These are phyloP conservation scores for Rheum nobile DNA, from an alignment of 148 eudicot genomes.

Conservation along the genomic window DNA sequence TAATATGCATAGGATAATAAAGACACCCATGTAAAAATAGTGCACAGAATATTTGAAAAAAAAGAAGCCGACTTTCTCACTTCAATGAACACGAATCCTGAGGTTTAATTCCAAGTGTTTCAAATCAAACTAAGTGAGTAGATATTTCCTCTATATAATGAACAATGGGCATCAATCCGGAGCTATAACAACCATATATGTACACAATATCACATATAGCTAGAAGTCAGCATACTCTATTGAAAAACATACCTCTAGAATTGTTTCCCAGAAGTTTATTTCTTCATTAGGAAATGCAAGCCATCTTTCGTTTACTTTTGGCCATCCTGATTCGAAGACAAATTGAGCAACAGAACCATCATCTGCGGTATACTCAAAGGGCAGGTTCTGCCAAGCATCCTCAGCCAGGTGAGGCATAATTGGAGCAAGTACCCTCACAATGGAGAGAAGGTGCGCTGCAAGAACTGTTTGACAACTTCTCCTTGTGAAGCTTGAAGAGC, in stretches of 20 bases:
- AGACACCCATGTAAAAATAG: too few species aligned
- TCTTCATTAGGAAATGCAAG: conserved; percentile 67
- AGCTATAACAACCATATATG: not conserved
- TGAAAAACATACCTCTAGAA: conserved; percentile 62
- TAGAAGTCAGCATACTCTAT: not conserved
- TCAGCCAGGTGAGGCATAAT: conserved; percentile 96
- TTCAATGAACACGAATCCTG: too few species aligned
- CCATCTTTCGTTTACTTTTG: conserved; percentile 49
- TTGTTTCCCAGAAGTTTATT: conserved; percentile 56
- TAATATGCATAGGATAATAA: too few species aligned
- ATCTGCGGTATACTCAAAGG: conserved; percentile 49
- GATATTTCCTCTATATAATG: too few species aligned
- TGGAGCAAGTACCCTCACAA: conserved; percentile 69
- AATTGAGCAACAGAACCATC: conserved; percentile 53
- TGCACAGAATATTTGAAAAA: not conserved
- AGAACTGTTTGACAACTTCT: conserved; percentile 95
- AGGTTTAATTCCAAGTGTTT: too few species aligned
- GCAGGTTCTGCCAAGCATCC: conserved; percentile 95
- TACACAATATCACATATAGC: not conserved
- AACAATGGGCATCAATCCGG: not conserved
- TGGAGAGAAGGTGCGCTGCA: conserved; percentile 73
- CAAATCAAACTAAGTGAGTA: too few species aligned
- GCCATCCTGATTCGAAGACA: conserved; percentile 93
- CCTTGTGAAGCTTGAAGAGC: conserved; percentile 62
- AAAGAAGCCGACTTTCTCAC: too few species aligned